Conservation (phyloP, 768 basidiomycete genomes). For the Tricholoma bakamatsutake region DNA sequence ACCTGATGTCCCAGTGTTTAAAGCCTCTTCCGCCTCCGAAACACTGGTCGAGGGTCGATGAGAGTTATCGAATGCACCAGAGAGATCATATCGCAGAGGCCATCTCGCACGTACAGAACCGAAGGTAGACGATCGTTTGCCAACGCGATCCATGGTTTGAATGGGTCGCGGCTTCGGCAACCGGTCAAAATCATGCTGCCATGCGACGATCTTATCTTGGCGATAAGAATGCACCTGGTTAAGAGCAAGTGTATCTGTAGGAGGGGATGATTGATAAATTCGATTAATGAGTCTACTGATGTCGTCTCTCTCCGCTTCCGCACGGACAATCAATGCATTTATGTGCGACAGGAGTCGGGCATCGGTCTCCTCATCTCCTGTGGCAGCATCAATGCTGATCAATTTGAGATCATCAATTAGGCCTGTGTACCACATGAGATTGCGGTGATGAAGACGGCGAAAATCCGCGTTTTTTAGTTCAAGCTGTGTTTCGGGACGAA, state of each 20-base stretch:
- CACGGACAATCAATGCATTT: slow-evolving; percentile 61
- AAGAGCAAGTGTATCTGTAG: slow-evolving; percentile 82
- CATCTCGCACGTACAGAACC: slow-evolving; percentile 68
- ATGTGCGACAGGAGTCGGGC: slow-evolving; percentile 56
- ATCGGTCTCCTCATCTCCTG: slow-evolving; percentile 70
- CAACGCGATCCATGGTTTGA: slow-evolving; percentile 41
- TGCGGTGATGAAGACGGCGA: slow-evolving; percentile 65
- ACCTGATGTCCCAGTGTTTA: slow-evolving; percentile 39
- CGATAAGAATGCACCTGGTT: slow-evolving; percentile 82
- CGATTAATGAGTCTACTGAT: slow-evolving; percentile 67
- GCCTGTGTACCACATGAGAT: slow-evolving; percentile 67
- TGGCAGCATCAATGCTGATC: slow-evolving; percentile 74
- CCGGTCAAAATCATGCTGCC: slow-evolving; percentile 90
- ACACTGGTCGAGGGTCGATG: slow-evolving; percentile 59
- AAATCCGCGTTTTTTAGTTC: slow-evolving; percentile 92
- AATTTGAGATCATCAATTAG: slow-evolving; percentile 71
- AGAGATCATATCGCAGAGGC: slow-evolving; percentile 54
- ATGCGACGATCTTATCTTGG: slow-evolving; percentile 93
- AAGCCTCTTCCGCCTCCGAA: slow-evolving; percentile 69
- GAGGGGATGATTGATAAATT: slow-evolving; percentile 73
- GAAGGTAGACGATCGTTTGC: slow-evolving; percentile 57
- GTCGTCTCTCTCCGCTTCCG: slow-evolving; percentile 70
- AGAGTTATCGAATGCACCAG: slow-evolving; percentile 46
- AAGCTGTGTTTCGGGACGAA: slow-evolving; percentile 83
- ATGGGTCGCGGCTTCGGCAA: slow-evolving; percentile 66